Base-by-base conservation (phyloP, 495 filamentous ascomycete species). In the Annulohypoxylon bovei region DNA sequence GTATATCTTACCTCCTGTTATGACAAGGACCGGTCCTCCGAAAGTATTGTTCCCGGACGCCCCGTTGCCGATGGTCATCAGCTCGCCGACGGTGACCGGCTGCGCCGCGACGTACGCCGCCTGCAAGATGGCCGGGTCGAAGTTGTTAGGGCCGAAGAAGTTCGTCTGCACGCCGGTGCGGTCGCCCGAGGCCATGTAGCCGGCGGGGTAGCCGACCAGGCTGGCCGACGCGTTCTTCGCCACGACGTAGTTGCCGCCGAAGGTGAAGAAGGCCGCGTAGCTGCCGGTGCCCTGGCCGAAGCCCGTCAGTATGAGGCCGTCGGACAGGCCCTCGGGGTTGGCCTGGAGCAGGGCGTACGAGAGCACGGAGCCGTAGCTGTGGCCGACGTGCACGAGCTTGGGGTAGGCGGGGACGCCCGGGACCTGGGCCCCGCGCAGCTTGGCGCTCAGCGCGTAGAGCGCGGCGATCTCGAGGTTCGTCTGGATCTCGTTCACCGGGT, bases 221-320 rank as follows among this genome's bases (percentile, higher is more conserved):
- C 81, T 66, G 0, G 82, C 77, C 39, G 81, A 73, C 57, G 85
- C 83, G 18, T 74, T 57, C 16, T 80, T 75, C 1, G 87, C 87
- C 20, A 80, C 70, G n/a, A 81, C 72, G 68, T 84, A 83, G 67
- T 84, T 85, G 55, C 71, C 80, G 18, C 80, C 82, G 12, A 82
- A 77, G 1, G 65, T 62, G 54, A 83, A 84, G n/a, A 65, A 65
- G 5, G 76, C 30, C 7, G 80, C 27, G 49, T 74, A 86, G 14
- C 63, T 67, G 3, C 60, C 30, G 12, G 18, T 3, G 56, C 82
- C 83, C 42, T 76, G 74, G 14, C 82, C 80, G 72, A 83, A 91
- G 7, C 89, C 88, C 4, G 86, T 88, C 23, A 91, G 79, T 35
- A 88, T 75, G 23, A 89, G 75, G 5, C 81, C 88, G 71, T 90